Evolutionary conservation across 306 rosid genomes (phyloP), one percentile per base, ranked within the genome.

Genomic region (Coriaria nepalensis): DNA sequence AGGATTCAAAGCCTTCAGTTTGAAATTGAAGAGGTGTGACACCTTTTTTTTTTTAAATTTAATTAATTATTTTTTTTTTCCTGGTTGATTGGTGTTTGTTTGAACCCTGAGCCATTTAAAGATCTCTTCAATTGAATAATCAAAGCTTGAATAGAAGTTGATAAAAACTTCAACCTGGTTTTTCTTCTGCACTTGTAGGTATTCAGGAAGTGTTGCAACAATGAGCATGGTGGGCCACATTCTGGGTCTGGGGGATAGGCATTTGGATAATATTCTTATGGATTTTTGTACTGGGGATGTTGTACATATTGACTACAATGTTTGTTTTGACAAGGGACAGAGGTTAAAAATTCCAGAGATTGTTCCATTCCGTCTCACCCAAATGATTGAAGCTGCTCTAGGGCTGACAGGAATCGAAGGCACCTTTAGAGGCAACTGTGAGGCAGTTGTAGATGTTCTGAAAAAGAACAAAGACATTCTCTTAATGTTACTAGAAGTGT

Each of bases 201-300:
- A 78, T 73, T 72, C 96, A 43, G 94, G 93, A 59, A 87, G 86
- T 71, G 81, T 87, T 69, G 94, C 96, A 6, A 87, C 93, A 44
- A 87, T 83, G 96, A 83, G 94, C 67, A 78, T 87, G 86, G 94
- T 87, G 73, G 94, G 96, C 49, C 94, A 83, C 66, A 75, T 87
- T 77, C 68, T 87, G 59, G 96, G 96, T 66, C 70, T 87, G 43
- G 96, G 96, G 37, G 96, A 87, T 71, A 76, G 96, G 43, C 96
- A 87, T 75, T 67, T 87, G 51, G 96, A 87, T 66, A 83, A 83
- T 68, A 80, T 87, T 68, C 83, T 87, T 60, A 77, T 87, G 65
- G 96, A 87, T 76, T 87, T 83, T 60, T 76, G 81, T 59, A 79
- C 72, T 59, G 96, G 96, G 55, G 93, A 84, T 61, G 66, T 87